Conservation (phyloP, 768 basidiomycete genomes). For the Russula sp. region DNA sequence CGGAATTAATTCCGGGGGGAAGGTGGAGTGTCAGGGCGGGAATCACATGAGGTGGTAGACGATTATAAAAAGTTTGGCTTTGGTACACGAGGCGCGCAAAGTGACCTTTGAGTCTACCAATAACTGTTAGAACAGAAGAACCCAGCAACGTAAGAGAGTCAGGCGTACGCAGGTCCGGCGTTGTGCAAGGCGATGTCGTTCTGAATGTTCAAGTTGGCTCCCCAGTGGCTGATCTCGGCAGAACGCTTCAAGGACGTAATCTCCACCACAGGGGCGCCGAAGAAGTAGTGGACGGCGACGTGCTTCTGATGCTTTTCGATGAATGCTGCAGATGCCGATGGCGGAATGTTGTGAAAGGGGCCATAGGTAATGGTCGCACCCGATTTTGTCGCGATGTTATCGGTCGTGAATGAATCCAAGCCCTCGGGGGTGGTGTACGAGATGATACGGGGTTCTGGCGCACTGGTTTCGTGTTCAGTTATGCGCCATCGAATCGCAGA, state of each 20-base stretch:
- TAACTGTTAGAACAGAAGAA: slow-evolving; percentile 14
- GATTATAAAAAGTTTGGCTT: slow-evolving; percentile 65
- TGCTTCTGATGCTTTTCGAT: slow-evolving; percentile 59
- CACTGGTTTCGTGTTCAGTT: slow-evolving; percentile 42
- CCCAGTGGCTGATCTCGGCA: slow-evolving; percentile 97
- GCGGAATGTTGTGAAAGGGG: slow-evolving; percentile 73
- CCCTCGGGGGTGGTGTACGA: slow-evolving; percentile 68
- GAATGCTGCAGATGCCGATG: slow-evolving; percentile 57
- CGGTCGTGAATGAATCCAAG: slow-evolving; percentile 56
- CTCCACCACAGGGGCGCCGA: slow-evolving; percentile 78
- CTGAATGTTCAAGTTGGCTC: slow-evolving; percentile 88
- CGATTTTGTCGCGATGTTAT: slow-evolving; percentile 63
- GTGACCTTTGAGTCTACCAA: slow-evolving; percentile 81
- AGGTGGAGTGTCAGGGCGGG: slow-evolving; percentile 74
- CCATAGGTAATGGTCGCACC: slow-evolving; percentile 86
- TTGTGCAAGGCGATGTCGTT: slow-evolving; percentile 86
- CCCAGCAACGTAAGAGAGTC: neutral
- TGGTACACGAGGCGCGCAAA: slow-evolving; percentile 93
- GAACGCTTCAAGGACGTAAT: slow-evolving; percentile 66
- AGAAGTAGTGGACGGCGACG: slow-evolving; percentile 74
- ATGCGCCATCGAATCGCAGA: neutral
- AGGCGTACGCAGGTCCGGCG: slow-evolving; percentile 80
- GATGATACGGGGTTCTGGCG: slow-evolving; percentile 66
- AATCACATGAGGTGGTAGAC: slow-evolving; percentile 65
- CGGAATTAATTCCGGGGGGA: slow-evolving; percentile 74